A percentile compares a stretch with the other conserved stretches of the same genome.
These are phyloP conservation scores for Mucor indicus DNA, from an alignment of 371 early-diverging fungal species.

Conservation along the genomic window DNA sequence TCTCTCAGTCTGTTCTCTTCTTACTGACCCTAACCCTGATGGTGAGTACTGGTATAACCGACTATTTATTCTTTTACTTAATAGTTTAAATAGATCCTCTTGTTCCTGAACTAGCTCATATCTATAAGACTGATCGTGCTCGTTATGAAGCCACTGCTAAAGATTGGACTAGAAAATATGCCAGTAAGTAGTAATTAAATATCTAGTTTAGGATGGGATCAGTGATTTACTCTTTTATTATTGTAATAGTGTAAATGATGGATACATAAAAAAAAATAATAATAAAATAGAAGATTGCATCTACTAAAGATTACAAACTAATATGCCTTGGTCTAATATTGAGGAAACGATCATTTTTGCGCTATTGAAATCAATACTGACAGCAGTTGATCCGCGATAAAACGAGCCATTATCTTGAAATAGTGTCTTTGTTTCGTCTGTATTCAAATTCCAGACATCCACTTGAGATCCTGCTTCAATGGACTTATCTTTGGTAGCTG, in stretches of 20 bases:
- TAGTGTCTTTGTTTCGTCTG: conserved; percentile 15
- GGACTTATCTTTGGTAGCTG: not conserved
- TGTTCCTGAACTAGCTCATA: conserved; percentile 97
- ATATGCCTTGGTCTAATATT: conserved; percentile 30
- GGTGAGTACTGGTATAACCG: no score
- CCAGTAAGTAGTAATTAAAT: conserved; percentile 51
- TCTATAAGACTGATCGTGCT: conserved; percentile 91
- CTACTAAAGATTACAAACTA: conserved; percentile 17
- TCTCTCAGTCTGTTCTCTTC: conserved; percentile 93
- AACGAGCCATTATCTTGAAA: conserved; percentile 29
- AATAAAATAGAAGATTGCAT: conserved; percentile 20
- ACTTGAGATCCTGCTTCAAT: conserved; percentile 26
- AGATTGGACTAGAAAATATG: conserved; percentile 94
- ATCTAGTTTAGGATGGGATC: no score
- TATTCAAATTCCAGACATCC: conserved; percentile 19
- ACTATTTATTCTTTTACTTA: no score
- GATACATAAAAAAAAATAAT: no score
- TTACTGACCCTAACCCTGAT: conserved; percentile 98
- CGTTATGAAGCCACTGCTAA: conserved; percentile 86
- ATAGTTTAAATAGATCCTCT: conserved; percentile 74
- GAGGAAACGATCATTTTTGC: conserved; percentile 26
- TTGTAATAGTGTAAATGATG: no score
- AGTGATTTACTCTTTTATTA: not conserved
- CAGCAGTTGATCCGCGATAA: conserved; percentile 30
- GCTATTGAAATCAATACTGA: conserved; percentile 13